A percentile compares a stretch with the other conserved stretches of the same genome.
phyloP scores from a whole-genome alignment of 495 filamentous ascomycete genomes.

The Hypoxylon lenormandii region DNA sequence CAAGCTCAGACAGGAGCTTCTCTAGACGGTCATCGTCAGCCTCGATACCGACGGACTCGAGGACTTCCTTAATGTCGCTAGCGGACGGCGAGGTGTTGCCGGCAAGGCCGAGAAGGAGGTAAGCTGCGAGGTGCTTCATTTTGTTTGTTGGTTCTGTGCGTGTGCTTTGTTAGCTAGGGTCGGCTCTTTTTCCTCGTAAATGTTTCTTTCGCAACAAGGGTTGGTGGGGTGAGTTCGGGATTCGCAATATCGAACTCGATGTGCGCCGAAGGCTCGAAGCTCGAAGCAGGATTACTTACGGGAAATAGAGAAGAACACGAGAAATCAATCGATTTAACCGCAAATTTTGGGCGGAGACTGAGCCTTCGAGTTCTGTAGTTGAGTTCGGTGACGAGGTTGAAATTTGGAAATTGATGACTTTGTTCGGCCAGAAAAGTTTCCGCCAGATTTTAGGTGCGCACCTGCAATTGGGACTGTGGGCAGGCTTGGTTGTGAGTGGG shows the following conservation, averaged over 20 bases:
- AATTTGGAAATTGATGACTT: conserved; percentile 34
- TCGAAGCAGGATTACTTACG: conserved; percentile 29
- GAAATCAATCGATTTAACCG: conserved; percentile 71
- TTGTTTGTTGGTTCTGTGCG: conserved; percentile 60
- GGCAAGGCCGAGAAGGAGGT: conserved; percentile 93
- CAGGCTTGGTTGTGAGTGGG: conserved; percentile 12
- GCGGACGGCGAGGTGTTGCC: conserved; percentile 92
- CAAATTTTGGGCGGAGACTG: conserved; percentile 66
- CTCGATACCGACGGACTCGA: conserved; percentile 94
- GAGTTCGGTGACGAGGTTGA: conserved; percentile 48
- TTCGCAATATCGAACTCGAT: conserved; percentile 7
- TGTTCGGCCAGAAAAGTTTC: conserved; percentile 48
- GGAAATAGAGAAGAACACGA: conserved; percentile 61
- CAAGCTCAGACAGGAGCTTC: conserved; percentile 87
- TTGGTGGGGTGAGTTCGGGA: conserved; percentile 1
- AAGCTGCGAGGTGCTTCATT: conserved; percentile 99
- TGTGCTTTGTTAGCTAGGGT: conserved; percentile 26
- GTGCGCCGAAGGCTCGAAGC: conserved; percentile 7
- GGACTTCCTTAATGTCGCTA: conserved; percentile 87
- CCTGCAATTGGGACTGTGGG: conserved; percentile 37
- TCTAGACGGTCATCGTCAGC: conserved; percentile 87
- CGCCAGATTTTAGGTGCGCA: conserved; percentile 39
- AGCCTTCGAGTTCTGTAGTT: conserved; percentile 65
- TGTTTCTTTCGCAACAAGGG: conserved; percentile 30
- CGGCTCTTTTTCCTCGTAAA: neutral